Base-by-base conservation (phyloP, 345 rosid species). In the Moricandia moricandioides region DNA sequence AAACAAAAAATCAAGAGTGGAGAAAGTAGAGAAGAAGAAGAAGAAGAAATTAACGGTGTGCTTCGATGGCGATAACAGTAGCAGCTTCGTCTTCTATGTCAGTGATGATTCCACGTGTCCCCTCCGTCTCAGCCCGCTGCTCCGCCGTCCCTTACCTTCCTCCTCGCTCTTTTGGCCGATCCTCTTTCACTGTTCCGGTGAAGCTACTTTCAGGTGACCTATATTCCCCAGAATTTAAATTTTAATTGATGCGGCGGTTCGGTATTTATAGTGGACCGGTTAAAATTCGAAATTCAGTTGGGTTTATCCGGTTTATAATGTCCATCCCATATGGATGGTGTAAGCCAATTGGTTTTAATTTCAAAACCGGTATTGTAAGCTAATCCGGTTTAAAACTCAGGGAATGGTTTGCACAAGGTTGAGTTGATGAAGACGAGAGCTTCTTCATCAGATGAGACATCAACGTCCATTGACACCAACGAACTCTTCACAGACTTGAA, bases 401-500 rank as follows among this genome's bases (percentile, higher is more conserved):
- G 73, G 76, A 64, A 78, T 88, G 97, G 83, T 31, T 82, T 85
- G 6, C 65, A 81, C 62, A 86, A 87, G 79, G 76, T 83, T 74
- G 77, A 87, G 72, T 68, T 79, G 60, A 70, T 87, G 56, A 85
- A 70, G 79, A 82, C 75, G 35, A 89, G 87, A 82, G 98, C 97
- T 60, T 83, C 91, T 24, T 87, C 92, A 30, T 87, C 92, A 26
- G 93, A 87, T 0, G 97, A 92, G 18, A 72, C 87, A 11, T 69
- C 86, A 9, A 24, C 82, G 24, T 35, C 95, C 16, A 69, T 81
- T 69, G 97, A 92, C 75, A 77, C 97, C 6, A 64, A 52, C 62
- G 97, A 95, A 78, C 78, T 95, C 65, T 81, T 95, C 84, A 55
- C 88, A 3, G 98, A 95, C 76, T 86, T 95, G 78, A 95, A 92